Evolutionary conservation across 2,329 filamentous ascomycete species (phyloP), one percentile per base, ranked within the genome.

Genomic region (Penicillium sp.): DNA sequence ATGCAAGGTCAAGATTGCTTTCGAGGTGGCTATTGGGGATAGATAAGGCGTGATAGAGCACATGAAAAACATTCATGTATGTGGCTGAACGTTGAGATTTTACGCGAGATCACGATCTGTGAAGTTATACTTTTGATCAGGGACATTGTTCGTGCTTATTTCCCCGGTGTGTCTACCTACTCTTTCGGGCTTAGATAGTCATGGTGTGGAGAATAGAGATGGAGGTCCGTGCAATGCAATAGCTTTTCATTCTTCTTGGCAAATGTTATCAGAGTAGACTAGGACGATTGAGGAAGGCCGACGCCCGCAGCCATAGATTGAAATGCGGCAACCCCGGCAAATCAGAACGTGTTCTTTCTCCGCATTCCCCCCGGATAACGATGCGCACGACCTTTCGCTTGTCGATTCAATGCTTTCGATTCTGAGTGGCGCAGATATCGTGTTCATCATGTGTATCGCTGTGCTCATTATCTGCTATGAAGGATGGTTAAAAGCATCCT

Each of bases 231-330:
- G 46, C n/a, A 31, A 11, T 8, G 5, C 16, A 3, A 26, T n/a
- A 47, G n/a, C 24, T 10, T 3, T 19, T 26, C 9, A n/a, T 47
- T 16, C 7, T n/a, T 45, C 46, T 26, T 44, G 24, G n/a, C 10
- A 37, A 39, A 13, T 54, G 16, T 46, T 26, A 48, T 48, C 26
- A 35, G 10, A 13, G 2, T 10, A 33, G 5, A 5, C 50, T 47
- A 58, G 49, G 31, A 64, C 61, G 3, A 3, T 52, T 60, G 19
- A 44, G 56, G 66, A 56, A 69, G 62, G 58, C 62, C 47, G 66
- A 68, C 65, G 26, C 63, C 49, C 35, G 29, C 7, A 39, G 37
- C 21, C 29, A 3, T 26, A 49, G 1, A 19, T 16, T 27, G 14
- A 39, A 16, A 19, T 27, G 33, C 21, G 24, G 33, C 27, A 29